These are phyloP conservation scores for Aspergillus pseudoterreus DNA, from an alignment of 2,329 filamentous ascomycete genomes.

Conservation along the genomic window DNA sequence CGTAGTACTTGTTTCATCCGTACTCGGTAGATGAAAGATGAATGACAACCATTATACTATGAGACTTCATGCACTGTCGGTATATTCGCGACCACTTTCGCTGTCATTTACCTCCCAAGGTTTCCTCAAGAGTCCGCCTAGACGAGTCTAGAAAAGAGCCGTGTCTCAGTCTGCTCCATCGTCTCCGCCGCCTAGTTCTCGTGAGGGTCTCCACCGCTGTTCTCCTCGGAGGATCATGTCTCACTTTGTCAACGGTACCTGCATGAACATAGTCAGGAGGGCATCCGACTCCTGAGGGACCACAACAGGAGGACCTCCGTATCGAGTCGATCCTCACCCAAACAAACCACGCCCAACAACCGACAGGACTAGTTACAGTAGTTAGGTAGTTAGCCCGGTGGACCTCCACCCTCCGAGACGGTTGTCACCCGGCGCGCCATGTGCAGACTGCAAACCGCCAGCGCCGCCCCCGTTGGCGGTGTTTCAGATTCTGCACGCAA, in stretches of 20 bases:
- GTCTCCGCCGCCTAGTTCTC: not conserved
- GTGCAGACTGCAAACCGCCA: slow-evolving; percentile 3
- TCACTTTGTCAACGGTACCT: slow-evolving; percentile 4
- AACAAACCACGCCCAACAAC: not conserved
- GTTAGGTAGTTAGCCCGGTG: too few species aligned
- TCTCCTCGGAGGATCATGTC: too few species aligned
- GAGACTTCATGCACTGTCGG: too few species aligned
- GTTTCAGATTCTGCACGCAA: slow-evolving; percentile 9
- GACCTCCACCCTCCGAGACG: too few species aligned
- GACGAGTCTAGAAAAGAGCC: not conserved
- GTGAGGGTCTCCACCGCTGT: too few species aligned
- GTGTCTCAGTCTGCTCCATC: not conserved
- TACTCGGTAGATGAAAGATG: too few species aligned
- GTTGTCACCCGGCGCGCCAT: not conserved
- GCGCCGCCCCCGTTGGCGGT: slow-evolving; percentile 1
- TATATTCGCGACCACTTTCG: too few species aligned
- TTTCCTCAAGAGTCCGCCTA: not conserved
- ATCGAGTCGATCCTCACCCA: not conserved
- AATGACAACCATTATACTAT: too few species aligned
- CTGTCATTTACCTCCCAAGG: too few species aligned
- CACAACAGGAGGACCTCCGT: not conserved
- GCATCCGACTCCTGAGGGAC: too few species aligned
- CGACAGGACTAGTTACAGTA: not conserved
- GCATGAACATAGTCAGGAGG: not conserved
- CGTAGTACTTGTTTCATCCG: too few species aligned